These are phyloP conservation scores for Cercospora zeina DNA, from an alignment of 2,329 filamentous ascomycete species.

Conservation along the genomic window DNA sequence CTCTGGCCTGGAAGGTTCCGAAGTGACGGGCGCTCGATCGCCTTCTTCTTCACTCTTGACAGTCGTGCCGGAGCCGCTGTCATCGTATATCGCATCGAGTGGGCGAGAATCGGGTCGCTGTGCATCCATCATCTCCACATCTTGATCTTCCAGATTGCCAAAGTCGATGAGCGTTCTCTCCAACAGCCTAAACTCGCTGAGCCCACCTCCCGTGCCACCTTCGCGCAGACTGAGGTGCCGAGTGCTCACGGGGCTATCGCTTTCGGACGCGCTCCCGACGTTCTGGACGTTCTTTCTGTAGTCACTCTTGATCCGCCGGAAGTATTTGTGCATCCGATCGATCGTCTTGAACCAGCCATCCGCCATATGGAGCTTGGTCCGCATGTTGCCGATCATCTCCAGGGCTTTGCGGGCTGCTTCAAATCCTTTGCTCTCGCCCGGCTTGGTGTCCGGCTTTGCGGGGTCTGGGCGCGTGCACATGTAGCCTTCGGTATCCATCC, in stretches of 20 bases:
- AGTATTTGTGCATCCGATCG: slow-evolving; percentile 56
- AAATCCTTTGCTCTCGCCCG: slow-evolving; percentile 38
- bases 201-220: slow-evolving; percentile 50
- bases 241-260: slow-evolving; percentile 35
- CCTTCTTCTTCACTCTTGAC: slow-evolving; percentile 40
- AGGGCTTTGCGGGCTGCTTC: slow-evolving; percentile 53
- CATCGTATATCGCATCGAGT: slow-evolving; percentile 35
- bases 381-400: slow-evolving; percentile 56
- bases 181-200: slow-evolving; percentile 57
- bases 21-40: slow-evolving; percentile 25
- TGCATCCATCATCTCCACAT: slow-evolving; percentile 42
- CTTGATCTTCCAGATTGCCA: slow-evolving; percentile 41
- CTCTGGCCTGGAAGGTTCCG: slow-evolving; percentile 30
- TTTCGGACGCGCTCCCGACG: slow-evolving; percentile 37
- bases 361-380: slow-evolving; percentile 57
- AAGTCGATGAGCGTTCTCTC: slow-evolving; percentile 43
- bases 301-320: slow-evolving; percentile 54
- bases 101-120: slow-evolving; percentile 26
- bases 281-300: slow-evolving; percentile 43
- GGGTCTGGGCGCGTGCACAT: slow-evolving; percentile 45
- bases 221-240: slow-evolving; percentile 38
- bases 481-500: slow-evolving; percentile 63
- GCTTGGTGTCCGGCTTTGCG: slow-evolving; percentile 19
- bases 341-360: slow-evolving; percentile 58
- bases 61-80: slow-evolving; percentile 34